A percentile compares a stretch with the other conserved stretches of the same genome.
These are phyloP conservation scores for Mentha longifolia DNA, from an alignment of 257 asterid genomes.

Conservation along the genomic window DNA sequence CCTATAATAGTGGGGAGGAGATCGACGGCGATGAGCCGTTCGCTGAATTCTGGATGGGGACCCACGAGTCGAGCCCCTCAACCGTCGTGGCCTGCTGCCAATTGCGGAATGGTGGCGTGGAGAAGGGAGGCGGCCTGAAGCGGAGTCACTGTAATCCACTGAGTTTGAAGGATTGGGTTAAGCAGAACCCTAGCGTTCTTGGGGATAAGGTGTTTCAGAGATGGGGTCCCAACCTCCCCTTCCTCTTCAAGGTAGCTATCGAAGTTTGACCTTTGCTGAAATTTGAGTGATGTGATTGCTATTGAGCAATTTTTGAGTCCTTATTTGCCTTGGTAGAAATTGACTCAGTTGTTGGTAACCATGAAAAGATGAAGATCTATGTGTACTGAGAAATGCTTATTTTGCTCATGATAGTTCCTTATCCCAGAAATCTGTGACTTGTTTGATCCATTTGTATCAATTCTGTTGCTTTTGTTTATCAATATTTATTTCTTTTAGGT, in stretches of 20 bases:
- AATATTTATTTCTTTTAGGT: slow-evolving; percentile 48
- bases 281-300: slow-evolving; percentile 8
- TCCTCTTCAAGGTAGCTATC: slow-evolving; percentile 76
- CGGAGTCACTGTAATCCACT: slow-evolving; percentile 26
- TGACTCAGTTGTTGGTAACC: neutral
- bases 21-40: slow-evolving; percentile 52
- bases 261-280: neutral
- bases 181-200: slow-evolving; percentile 63
- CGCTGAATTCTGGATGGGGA: slow-evolving; percentile 97
- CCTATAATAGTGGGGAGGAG: slow-evolving; percentile 51
- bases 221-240: slow-evolving; percentile 91
- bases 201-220: slow-evolving; percentile 68
- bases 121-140: slow-evolving; percentile 25
- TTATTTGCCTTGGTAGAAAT: neutral
- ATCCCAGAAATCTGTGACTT: slow-evolving; percentile 7
- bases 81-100: slow-evolving; percentile 30
- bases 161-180: slow-evolving; percentile 85
- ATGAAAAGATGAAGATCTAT: slow-evolving; percentile 7
- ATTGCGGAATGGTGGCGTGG: slow-evolving; percentile 29
- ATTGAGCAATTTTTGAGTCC: neutral
- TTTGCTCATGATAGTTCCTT: neutral
- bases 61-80: slow-evolving; percentile 85
- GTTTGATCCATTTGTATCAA: neutral
- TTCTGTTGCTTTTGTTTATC: neutral
- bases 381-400: neutral